These are phyloP conservation scores for Leishmania tropica DNA, from an alignment of 208 protist genomes.

Conservation along the genomic window DNA sequence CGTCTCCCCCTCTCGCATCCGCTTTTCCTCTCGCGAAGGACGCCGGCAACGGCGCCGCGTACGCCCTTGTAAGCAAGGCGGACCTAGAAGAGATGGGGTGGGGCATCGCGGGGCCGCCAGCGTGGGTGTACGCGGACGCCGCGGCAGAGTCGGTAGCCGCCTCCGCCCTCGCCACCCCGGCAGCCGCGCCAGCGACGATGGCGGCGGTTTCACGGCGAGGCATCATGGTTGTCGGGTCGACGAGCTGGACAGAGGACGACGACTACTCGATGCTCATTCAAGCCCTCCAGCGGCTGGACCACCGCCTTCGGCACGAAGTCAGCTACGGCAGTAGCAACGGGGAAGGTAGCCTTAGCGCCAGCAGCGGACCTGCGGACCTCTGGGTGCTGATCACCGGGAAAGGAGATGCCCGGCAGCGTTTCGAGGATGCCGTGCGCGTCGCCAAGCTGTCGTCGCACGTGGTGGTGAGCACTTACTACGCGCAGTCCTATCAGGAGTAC, in stretches of 20 bases:
- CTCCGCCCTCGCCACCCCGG: not conserved
- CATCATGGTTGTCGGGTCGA: constrained; percentile 91
- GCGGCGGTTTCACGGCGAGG: constrained; percentile 21
- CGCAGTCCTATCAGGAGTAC: constrained; percentile 94
- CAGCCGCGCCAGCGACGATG: constrained; percentile 8
- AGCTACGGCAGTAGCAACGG: constrained; percentile 26
- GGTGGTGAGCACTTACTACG: constrained; percentile 89
- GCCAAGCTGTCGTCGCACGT: constrained; percentile 68
- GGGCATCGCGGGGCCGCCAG: constrained; percentile 66
- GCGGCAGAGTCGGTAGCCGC: constrained; percentile 2
- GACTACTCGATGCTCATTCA: constrained; percentile 95
- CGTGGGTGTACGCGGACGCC: constrained; percentile 55
- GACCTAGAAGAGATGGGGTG: constrained; percentile 35
- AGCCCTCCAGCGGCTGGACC: constrained; percentile 82
- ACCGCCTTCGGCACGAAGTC: constrained; percentile 48
- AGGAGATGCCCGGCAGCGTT: constrained; percentile 54
- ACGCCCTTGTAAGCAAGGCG: constrained; percentile 15
- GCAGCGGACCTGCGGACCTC: constrained; percentile 27
- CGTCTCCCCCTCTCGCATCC: not conserved
- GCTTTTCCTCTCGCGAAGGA: not conserved
- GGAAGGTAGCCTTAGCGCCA: not conserved
- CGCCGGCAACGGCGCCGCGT: constrained; percentile 2
- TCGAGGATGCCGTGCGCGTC: constrained; percentile 59
- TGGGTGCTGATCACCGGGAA: constrained; percentile 89
- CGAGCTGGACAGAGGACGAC: constrained; percentile 97